phyloP scores from a whole-genome alignment of 345 rosid species.

The Dipteronia sinensis region DNA sequence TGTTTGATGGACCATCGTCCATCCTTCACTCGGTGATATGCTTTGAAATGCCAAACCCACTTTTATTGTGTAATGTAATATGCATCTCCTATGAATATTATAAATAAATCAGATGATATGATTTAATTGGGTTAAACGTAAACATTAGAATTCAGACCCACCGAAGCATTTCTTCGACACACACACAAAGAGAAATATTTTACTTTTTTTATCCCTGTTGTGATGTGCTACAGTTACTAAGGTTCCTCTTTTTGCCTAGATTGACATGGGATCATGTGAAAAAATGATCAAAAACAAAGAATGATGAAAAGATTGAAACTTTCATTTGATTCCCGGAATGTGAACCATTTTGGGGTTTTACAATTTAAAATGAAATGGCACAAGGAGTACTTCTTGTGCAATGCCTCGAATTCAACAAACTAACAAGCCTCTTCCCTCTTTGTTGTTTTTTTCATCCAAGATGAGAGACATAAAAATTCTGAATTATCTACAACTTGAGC shows the following conservation, averaged over 20 bases:
- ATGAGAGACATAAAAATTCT: conserved; percentile 46
- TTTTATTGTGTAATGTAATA: no score
- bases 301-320: neutral
- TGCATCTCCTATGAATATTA: no score
- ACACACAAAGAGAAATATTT: no score
- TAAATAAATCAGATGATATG: no score
- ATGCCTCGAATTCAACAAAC: neutral
- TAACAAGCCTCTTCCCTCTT: conserved; percentile 42
- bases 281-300: neutral
- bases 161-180: no score
- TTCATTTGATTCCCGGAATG: neutral
- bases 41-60: no score
- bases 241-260: neutral
- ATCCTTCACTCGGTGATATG: no score
- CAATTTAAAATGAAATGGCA: neutral
- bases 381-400: conserved; percentile 20
- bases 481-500: conserved; percentile 18
- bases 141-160: no score
- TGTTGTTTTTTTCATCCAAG: conserved; percentile 29
- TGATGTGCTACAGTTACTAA: neutral
- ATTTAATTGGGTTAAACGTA: no score
- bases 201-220: no score
- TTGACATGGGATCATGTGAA: neutral
- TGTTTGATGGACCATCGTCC: no score
- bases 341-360: neutral